Conservation (phyloP, 768 basidiomycete species). For the Amanita fuliginea region DNA sequence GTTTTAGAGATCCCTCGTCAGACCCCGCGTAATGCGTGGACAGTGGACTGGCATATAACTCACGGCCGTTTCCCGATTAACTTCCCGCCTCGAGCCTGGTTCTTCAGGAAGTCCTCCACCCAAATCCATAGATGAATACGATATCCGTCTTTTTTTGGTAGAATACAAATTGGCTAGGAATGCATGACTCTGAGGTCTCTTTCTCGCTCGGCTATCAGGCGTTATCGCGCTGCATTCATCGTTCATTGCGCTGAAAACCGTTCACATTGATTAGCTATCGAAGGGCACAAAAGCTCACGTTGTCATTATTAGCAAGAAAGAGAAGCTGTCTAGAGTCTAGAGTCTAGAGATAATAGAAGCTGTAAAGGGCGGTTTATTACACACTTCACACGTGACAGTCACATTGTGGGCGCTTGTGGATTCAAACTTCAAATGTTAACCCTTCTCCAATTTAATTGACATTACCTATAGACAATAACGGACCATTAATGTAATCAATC, state of each 20-base stretch:
- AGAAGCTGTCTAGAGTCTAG: too few relatives aligned
- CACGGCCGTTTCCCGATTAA: conserved; percentile 3
- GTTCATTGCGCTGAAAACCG: neutral
- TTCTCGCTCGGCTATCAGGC: conserved; percentile 4
- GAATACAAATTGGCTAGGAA: conserved; percentile 5
- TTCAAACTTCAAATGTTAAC: neutral
- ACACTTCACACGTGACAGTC: neutral
- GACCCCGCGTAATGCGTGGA: too few relatives aligned
- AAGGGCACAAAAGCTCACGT: neutral
- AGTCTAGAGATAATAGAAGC: too few relatives aligned
- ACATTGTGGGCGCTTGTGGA: neutral
- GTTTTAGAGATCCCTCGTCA: too few relatives aligned
- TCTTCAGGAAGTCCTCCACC: conserved; percentile 7
- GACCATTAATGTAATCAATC: too few relatives aligned
- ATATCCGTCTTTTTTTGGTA: conserved; percentile 14
- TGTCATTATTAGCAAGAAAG: neutral
- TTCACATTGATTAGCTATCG: neutral
- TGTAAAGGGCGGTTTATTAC: neutral
- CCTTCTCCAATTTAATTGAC: neutral
- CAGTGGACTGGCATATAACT: conserved; percentile 9
- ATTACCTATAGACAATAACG: neutral
- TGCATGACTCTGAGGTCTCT: conserved; percentile 1
- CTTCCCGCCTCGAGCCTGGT: neutral
- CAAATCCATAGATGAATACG: conserved; percentile 13
- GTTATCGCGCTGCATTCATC: conserved; percentile 2